Conservation (phyloP, 2,329 filamentous ascomycete genomes). For the Colletotrichum liaoningense region DNA sequence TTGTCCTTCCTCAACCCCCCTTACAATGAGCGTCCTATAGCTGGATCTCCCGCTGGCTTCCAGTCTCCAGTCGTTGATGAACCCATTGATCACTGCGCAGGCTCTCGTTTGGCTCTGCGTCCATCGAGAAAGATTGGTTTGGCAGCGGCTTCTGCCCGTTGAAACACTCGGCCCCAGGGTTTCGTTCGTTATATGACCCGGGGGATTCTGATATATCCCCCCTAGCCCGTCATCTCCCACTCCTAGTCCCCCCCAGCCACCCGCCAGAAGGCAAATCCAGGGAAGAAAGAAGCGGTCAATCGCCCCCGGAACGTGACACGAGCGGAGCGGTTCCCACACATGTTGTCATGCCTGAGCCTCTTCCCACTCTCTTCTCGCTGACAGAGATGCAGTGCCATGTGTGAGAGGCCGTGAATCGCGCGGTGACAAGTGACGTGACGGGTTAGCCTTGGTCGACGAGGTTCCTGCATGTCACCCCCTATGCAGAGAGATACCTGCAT, state of each 20-base stretch:
- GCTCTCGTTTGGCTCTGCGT: not conserved
- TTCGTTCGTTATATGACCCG: constrained; percentile 15
- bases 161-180: constrained; percentile 28
- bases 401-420: constrained; percentile 13
- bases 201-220: constrained; percentile 30
- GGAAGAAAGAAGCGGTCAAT: constrained; percentile 30
- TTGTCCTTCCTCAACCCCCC: not conserved
- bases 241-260: constrained; percentile 2
- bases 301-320: not conserved
- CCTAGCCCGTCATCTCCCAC: constrained; percentile 11
- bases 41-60: constrained; percentile 11
- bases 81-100: constrained; percentile 1
- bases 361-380: not conserved
- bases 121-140: constrained; percentile 10
- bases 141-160: constrained; percentile 24
- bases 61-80: not conserved
- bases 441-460: constrained; percentile 14
- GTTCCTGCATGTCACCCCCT: constrained; percentile 14
- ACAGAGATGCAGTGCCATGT: constrained; percentile 14
- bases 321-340: constrained; percentile 8
- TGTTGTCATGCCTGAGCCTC: not conserved
- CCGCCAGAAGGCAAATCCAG: constrained; percentile 4
- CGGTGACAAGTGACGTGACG: constrained; percentile 28
- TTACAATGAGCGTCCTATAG: constrained; percentile 21
- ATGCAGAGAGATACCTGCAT: constrained; percentile 28